phyloP scores from a whole-genome alignment of 768 basidiomycete genomes.

The Tricholoma saponaceum region DNA sequence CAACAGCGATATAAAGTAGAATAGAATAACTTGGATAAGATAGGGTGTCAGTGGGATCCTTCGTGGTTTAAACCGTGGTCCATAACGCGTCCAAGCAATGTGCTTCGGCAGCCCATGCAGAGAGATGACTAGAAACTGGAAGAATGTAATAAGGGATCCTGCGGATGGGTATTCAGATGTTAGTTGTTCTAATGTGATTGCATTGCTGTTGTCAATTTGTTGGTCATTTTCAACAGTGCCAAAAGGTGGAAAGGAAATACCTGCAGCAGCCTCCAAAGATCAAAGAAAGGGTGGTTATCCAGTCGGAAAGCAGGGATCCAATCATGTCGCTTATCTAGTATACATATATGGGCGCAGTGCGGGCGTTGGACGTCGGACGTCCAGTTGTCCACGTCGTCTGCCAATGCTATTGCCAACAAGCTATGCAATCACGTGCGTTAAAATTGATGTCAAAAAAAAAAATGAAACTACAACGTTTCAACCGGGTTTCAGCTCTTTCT shows the following conservation, averaged over 20 bases:
- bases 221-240: neutral
- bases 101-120: slow-evolving; percentile 69
- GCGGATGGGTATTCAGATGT: slow-evolving; percentile 64
- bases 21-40: slow-evolving; percentile 75
- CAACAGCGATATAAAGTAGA: slow-evolving; percentile 73
- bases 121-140: slow-evolving; percentile 79
- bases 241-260: slow-evolving; percentile 19
- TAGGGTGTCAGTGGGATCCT: slow-evolving; percentile 72
- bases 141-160: slow-evolving; percentile 83
- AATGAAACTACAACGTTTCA: too few species aligned
- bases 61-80: slow-evolving; percentile 56
- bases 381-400: too few species aligned
- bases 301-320: slow-evolving; percentile 25
- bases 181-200: slow-evolving; percentile 70
- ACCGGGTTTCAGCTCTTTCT: neutral
- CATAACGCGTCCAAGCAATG: slow-evolving; percentile 43
- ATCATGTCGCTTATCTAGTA: too few species aligned
- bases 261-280: slow-evolving; percentile 93
- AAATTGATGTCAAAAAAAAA: too few species aligned
- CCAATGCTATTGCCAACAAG: too few species aligned
- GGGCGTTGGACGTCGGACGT: too few species aligned
- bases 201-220: slow-evolving; percentile 48
- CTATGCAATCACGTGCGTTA: too few species aligned
- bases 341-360: too few species aligned
- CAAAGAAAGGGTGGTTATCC: slow-evolving; percentile 63